Evolutionary conservation across 2,329 filamentous ascomycete species (phyloP).

Genomic region (Penicillium sp.): DNA sequence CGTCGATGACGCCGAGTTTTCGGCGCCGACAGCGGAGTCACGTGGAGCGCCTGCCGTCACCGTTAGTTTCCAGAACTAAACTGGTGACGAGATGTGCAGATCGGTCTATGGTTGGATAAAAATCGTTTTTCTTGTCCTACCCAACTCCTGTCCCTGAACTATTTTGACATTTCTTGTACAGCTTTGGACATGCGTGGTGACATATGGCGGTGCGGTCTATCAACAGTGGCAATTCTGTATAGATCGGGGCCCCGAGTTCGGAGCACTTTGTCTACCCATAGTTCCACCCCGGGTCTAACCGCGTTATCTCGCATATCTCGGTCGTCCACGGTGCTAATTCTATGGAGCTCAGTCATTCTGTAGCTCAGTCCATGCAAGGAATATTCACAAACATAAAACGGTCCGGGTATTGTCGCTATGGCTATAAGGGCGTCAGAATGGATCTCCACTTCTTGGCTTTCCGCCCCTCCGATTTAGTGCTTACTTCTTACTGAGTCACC

Average conservation of each 20-base stretch:
- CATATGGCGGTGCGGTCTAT: background rate
- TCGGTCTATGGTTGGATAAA: background rate
- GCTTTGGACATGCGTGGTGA: background rate
- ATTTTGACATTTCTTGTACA: background rate
- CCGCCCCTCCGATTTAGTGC: background rate
- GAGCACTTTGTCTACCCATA: slow-evolving; percentile 5
- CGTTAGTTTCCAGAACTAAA: background rate
- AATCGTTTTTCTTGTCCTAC: background rate
- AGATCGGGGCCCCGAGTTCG: slow-evolving; percentile 14
- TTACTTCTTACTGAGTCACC: background rate
- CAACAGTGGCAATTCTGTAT: background rate
- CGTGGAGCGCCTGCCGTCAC: slow-evolving; percentile 9
- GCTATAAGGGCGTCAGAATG: background rate
- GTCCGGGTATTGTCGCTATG: background rate
- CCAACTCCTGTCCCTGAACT: background rate
- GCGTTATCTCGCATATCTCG: slow-evolving; percentile 3
- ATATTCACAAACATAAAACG: background rate
- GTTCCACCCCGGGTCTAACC: slow-evolving; percentile 14
- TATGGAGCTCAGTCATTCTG: background rate
- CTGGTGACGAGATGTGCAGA: background rate
- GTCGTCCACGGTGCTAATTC: background rate
- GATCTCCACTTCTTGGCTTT: background rate
- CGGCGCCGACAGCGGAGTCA: slow-evolving; percentile 29
- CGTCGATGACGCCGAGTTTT: slow-evolving; percentile 26
- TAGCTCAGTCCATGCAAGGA: background rate